A percentile compares a stretch with the other conserved stretches of the same genome.
Conservation (phyloP, 345 rosid species). For the Lumnitzera racemosa region DNA sequence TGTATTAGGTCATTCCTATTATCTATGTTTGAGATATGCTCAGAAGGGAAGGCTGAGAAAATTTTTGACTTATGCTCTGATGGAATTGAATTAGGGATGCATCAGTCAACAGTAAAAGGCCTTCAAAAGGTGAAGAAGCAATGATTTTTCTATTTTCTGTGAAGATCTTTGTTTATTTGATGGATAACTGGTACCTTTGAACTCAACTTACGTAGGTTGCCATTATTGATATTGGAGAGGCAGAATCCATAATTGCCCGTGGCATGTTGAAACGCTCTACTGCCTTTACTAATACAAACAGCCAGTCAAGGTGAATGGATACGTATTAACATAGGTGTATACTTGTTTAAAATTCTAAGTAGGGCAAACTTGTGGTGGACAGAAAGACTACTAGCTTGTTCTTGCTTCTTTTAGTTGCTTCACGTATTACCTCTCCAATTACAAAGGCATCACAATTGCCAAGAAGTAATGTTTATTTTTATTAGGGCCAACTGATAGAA, state of each 20-base stretch:
- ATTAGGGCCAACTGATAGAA: too few species aligned
- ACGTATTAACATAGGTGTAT: neutral
- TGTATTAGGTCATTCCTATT: constrained; percentile 43
- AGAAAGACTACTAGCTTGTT: too few species aligned
- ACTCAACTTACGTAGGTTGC: constrained; percentile 32
- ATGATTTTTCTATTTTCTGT: too few species aligned
- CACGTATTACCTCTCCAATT: too few species aligned
- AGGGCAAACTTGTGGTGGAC: too few species aligned
- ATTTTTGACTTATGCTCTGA: constrained; percentile 51
- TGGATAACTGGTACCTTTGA: neutral
- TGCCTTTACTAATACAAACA: constrained; percentile 69
- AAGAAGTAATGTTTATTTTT: too few species aligned
- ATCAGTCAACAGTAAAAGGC: constrained; percentile 63
- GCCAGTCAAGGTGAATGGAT: constrained; percentile 66
- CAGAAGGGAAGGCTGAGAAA: constrained; percentile 78
- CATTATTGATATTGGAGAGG: constrained; percentile 43
- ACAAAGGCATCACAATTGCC: too few species aligned
- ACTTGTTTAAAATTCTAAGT: too few species aligned
- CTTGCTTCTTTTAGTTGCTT: too few species aligned
- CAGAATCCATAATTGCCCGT: constrained; percentile 55
- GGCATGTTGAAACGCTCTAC: constrained; percentile 83
- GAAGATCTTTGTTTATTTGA: too few species aligned
- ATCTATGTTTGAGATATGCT: constrained; percentile 74
- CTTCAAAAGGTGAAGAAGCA: constrained; percentile 43
- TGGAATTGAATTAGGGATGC: constrained; percentile 57